Evolutionary conservation across 805 yeast genomes (phyloP).

Genomic region (Yarrowia sp.): DNA sequence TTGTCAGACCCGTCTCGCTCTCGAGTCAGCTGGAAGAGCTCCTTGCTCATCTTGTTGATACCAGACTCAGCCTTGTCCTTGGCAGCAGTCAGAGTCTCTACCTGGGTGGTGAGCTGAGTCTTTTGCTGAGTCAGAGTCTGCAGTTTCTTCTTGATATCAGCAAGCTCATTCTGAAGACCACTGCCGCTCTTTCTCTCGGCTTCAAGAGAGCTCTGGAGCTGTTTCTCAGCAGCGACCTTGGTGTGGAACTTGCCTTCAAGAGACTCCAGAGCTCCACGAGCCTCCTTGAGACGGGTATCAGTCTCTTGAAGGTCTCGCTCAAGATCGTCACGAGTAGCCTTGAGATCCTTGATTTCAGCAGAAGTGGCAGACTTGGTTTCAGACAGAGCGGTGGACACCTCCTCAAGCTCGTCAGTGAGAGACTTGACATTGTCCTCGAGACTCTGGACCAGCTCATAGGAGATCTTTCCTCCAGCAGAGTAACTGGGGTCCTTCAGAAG

Average conservation of each 20-base stretch:
- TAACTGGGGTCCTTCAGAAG: constrained; percentile 73
- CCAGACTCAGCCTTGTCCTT: constrained; percentile 81
- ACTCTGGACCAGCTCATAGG: constrained; percentile 63
- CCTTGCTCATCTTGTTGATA: constrained; percentile 88
- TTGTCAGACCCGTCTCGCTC: constrained; percentile 60
- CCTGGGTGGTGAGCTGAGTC: constrained; percentile 50
- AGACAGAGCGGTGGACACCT: constrained; percentile 45
- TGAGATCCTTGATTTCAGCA: constrained; percentile 46
- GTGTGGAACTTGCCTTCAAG: constrained; percentile 40
- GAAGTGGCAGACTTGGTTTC: constrained; percentile 45
- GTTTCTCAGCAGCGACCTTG: constrained; percentile 33
- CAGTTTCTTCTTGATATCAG: constrained; percentile 43
- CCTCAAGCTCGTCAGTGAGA: constrained; percentile 42
- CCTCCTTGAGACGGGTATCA: constrained; percentile 47
- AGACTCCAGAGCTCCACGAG: constrained; percentile 12
- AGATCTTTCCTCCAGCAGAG: constrained; percentile 72
- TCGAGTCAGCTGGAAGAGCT: constrained; percentile 68
- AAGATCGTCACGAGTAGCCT: constrained; percentile 45
- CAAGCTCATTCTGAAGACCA: constrained; percentile 42
- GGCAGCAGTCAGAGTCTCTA: constrained; percentile 52
- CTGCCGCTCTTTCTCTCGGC: constrained; percentile 36
- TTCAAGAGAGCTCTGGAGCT: constrained; percentile 11
- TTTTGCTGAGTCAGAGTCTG: constrained; percentile 42
- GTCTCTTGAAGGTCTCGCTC: constrained; percentile 52
- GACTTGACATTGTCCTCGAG: constrained; percentile 47